phyloP scores from a whole-genome alignment of 2,329 filamentous ascomycete species.

The Claviceps maximensis region DNA sequence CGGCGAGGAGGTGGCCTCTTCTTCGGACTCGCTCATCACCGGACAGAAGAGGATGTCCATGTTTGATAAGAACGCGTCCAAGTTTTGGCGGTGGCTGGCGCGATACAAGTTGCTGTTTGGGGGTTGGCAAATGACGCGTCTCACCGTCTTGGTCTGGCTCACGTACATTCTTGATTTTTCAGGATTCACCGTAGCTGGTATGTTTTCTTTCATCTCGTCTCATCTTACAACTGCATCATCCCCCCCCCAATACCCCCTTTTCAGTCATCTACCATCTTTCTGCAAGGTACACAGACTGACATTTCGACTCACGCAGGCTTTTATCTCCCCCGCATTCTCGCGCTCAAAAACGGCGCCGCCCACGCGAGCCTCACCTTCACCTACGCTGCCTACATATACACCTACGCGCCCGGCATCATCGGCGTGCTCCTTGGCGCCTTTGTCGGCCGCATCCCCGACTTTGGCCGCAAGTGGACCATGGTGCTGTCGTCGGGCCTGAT shows the following conservation, averaged over 20 bases:
- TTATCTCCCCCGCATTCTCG: conserved; percentile 35
- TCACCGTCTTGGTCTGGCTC: conserved; percentile 23
- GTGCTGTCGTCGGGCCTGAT: conserved; percentile 30
- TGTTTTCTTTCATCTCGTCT: conserved; percentile 3
- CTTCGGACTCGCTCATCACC: not conserved
- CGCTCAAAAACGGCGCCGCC: conserved; percentile 34
- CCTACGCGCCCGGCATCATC: conserved; percentile 37
- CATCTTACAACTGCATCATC: too few relatives aligned
- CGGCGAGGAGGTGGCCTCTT: conserved; percentile 3
- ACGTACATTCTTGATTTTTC: conserved; percentile 27
- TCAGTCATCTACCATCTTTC: too few relatives aligned
- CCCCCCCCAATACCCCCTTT: too few relatives aligned
- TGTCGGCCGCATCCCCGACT: conserved; percentile 24
- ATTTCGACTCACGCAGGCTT: conserved; percentile 18
- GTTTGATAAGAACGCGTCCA: not conserved
- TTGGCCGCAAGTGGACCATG: conserved; percentile 30
- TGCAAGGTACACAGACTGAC: too few relatives aligned
- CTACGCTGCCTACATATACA: conserved; percentile 40
- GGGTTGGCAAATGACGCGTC: conserved; percentile 19
- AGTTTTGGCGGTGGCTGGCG: conserved; percentile 7
- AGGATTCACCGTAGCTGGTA: conserved; percentile 25
- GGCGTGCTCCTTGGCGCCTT: conserved; percentile 34
- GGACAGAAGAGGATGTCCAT: not conserved
- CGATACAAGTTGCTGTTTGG: conserved; percentile 22
- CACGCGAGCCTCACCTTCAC: conserved; percentile 30